Base-by-base conservation (phyloP, 371 early-diverging fungal species). In the Rhizopus microsporus region DNA sequence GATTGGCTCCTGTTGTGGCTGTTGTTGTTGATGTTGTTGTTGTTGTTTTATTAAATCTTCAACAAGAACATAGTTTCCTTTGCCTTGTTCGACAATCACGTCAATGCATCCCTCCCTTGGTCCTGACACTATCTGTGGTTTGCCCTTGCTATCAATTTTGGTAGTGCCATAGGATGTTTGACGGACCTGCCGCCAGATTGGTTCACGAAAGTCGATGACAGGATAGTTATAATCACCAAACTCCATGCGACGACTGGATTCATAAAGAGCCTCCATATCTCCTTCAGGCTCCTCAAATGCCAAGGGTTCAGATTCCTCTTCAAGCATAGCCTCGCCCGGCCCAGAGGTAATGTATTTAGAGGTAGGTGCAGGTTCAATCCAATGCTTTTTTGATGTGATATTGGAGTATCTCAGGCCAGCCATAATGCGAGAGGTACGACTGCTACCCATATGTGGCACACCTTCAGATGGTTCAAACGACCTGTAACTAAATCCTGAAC, bases 401-500 rank as follows among this genome's bases (percentile, higher is more conserved):
- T 81, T 79, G 0, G 88, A 85, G 48, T 91, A 91, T 3, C 93
- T 80, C 54, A 93, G 67, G 0, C 92, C 93, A 4, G 91, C 92
- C 78, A 86, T 88, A 56, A 90, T 82, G 39, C 87, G 78, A 3
- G 82, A 80, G 2, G 77, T 79, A 30, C 82, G 78, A 57, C 82
- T 82, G 57, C 80, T 77, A 2, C 84, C 85, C 17, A 71, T 77
- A 52, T 81, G 76, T 12, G 84, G 80, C 2, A 82, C 82, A 13
- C 84, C 83, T 62, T 87, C 89, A 2, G 87, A 84, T 0, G 92
- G 89, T 45, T 91, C 93, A 81, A 93, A 93, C 5, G 90, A 81
- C 34, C 86, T 73, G 67, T 93, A 91, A 13, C 83, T 91, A 71
- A 93, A 94, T 31, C 78, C 69, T 3, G 86, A 83, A 0, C 95